Evolutionary conservation across 1,284 basidiomycete genomes (phyloP).

Genomic region (Tetrapyrgos nigripes): DNA sequence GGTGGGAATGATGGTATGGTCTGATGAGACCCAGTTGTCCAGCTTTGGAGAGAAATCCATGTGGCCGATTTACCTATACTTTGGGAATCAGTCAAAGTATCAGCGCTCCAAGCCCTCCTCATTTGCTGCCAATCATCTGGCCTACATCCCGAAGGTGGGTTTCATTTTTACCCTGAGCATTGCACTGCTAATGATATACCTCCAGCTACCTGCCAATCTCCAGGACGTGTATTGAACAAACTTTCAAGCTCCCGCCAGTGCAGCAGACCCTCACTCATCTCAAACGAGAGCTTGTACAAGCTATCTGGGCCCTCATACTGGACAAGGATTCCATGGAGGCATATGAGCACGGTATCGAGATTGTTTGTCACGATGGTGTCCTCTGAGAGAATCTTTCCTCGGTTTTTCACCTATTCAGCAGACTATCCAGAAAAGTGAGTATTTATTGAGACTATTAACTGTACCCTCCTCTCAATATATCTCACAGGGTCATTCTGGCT

Average conservation of each 20-base stretch:
- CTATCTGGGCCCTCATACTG: slow-evolving; percentile 21
- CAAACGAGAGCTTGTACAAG: slow-evolving; percentile 31
- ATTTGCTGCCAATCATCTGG: slow-evolving; percentile 37
- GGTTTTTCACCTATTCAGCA: slow-evolving; percentile 20
- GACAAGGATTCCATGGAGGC: slow-evolving; percentile 24
- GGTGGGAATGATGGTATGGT: slow-evolving; percentile 38
- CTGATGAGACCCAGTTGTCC: slow-evolving; percentile 43
- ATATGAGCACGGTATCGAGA: slow-evolving; percentile 23
- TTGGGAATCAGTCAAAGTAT: slow-evolving; percentile 46
- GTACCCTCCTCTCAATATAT: not conserved
- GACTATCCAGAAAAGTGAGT: slow-evolving; percentile 33
- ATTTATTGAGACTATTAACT: not conserved
- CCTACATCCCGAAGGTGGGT: slow-evolving; percentile 37
- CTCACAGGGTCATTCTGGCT: slow-evolving; percentile 24
- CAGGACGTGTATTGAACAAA: slow-evolving; percentile 10
- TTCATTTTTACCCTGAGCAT: not conserved
- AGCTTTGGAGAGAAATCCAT: slow-evolving; percentile 38
- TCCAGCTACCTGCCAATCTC: slow-evolving; percentile 9
- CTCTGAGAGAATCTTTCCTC: slow-evolving; percentile 20
- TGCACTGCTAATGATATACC: not conserved
- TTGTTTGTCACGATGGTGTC: slow-evolving; percentile 24
- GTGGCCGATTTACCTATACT: slow-evolving; percentile 45
- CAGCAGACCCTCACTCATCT: slow-evolving; percentile 22
- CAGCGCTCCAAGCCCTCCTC: slow-evolving; percentile 23
- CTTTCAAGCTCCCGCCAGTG: slow-evolving; percentile 5